These are phyloP conservation scores for Kondoa subrosea DNA, from an alignment of 768 basidiomycete species.

Conservation along the genomic window DNA sequence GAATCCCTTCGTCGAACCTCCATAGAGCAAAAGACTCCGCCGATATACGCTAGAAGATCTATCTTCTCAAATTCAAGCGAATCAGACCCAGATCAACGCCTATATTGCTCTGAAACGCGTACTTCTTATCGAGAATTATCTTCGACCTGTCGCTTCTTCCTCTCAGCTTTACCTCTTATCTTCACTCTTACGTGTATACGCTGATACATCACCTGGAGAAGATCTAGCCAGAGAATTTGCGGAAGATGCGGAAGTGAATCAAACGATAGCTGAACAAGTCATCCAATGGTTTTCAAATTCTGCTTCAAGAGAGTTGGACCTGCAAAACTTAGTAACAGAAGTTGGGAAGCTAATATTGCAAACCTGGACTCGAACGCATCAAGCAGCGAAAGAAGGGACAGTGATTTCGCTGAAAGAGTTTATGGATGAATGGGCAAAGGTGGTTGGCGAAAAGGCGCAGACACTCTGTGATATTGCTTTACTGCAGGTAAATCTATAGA, in stretches of 20 bases:
- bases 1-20: too few species aligned
- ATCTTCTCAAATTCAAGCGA: conserved; percentile 55
- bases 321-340: conserved; percentile 47
- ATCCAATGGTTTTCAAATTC: conserved; percentile 69
- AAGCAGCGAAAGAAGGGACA: conserved; percentile 38
- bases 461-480: conserved; percentile 45
- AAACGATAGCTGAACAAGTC: conserved; percentile 47
- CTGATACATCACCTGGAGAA: not conserved
- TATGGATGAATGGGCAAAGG: conserved; percentile 48
- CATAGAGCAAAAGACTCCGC: conserved; percentile 29
- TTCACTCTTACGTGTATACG: conserved; percentile 54
- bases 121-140: conserved; percentile 52
- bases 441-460: conserved; percentile 64
- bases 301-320: conserved; percentile 53
- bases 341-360: conserved; percentile 59
- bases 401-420: conserved; percentile 45
- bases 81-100: conserved; percentile 51
- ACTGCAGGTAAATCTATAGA: conserved; percentile 44
- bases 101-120: conserved; percentile 56
- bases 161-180: conserved; percentile 58
- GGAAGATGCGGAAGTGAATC: conserved; percentile 34
- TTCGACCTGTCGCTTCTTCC: conserved; percentile 53
- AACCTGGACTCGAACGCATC: conserved; percentile 12
- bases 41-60: conserved; percentile 47
- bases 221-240: not conserved